Conservation (phyloP, 495 filamentous ascomycete genomes). For the Podospora sp. region DNA sequence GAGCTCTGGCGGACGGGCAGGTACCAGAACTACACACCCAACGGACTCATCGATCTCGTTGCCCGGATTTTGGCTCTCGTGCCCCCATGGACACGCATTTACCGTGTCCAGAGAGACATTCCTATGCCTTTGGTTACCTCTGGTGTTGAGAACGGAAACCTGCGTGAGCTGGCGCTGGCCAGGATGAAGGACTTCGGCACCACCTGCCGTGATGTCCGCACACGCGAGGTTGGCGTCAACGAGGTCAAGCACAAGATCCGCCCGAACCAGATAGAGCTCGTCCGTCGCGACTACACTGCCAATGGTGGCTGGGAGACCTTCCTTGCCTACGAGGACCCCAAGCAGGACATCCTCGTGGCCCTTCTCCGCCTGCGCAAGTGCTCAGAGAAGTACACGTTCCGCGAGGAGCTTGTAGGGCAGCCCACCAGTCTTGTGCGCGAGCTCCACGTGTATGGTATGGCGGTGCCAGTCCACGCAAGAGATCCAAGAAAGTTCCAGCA, state of each 20-base stretch:
- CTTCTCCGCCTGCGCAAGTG: slow-evolving; percentile 90
- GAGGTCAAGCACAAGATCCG: slow-evolving; percentile 98
- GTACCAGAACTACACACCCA: slow-evolving; percentile 98
- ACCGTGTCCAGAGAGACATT: slow-evolving; percentile 97
- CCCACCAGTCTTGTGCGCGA: slow-evolving; percentile 91
- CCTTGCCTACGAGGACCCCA: slow-evolving; percentile 95
- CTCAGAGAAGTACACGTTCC: slow-evolving; percentile 84
- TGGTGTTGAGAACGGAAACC: slow-evolving; percentile 96
- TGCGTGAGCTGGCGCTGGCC: slow-evolving; percentile 87
- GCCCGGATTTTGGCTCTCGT: slow-evolving; percentile 92
- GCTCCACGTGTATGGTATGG: slow-evolving; percentile 94
- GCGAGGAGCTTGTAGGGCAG: slow-evolving; percentile 80
- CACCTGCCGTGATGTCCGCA: slow-evolving; percentile 95
- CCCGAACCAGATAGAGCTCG: slow-evolving; percentile 92
- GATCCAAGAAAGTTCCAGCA: slow-evolving; percentile 97
- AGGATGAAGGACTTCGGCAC: slow-evolving; percentile 99
- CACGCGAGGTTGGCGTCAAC: slow-evolving; percentile 95
- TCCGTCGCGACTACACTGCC: slow-evolving; percentile 92
- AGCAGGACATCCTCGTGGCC: slow-evolving; percentile 96
- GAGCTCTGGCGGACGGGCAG: slow-evolving; percentile 95
- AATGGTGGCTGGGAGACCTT: slow-evolving; percentile 99
- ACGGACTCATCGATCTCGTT: slow-evolving; percentile 91
- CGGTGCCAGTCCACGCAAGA: slow-evolving; percentile 90
- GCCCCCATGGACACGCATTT: slow-evolving; percentile 97
- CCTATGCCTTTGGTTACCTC: slow-evolving; percentile 97